phyloP scores from a whole-genome alignment of 2,329 filamentous ascomycete genomes.

The Calonectria hawksworthii region DNA sequence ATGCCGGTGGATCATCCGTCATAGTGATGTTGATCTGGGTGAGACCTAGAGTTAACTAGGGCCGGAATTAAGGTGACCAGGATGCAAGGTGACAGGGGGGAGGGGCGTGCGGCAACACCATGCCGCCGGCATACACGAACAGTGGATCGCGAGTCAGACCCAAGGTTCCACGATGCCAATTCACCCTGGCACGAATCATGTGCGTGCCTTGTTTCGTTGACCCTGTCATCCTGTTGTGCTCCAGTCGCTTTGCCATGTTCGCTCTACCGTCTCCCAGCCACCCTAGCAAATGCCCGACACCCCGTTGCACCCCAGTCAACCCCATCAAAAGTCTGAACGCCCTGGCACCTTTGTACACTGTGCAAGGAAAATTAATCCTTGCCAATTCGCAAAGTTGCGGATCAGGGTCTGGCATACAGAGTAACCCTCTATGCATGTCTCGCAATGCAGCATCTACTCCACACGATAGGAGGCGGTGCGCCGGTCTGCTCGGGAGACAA shows the following conservation, averaged over 20 bases:
- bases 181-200: neutral
- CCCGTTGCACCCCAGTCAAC: neutral
- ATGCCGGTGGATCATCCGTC: neutral
- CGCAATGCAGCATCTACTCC: neutral
- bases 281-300: neutral
- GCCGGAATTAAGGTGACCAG: neutral
- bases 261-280: neutral
- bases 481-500: neutral
- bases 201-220: neutral
- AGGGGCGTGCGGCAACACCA: neutral
- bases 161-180: neutral
- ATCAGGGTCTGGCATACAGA: neutral
- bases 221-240: neutral
- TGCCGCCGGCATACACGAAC: neutral
- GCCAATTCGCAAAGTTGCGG: neutral
- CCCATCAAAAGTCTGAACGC: neutral
- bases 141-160: neutral
- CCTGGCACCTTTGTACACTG: neutral
- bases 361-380: neutral
- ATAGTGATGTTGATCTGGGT: neutral
- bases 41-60: neutral
- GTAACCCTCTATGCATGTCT: neutral
- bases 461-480: neutral
- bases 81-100: neutral
- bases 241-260: neutral